Base-by-base conservation (phyloP, 139 green algal genomes). In the Deuterostichococcus epilithicus region DNA sequence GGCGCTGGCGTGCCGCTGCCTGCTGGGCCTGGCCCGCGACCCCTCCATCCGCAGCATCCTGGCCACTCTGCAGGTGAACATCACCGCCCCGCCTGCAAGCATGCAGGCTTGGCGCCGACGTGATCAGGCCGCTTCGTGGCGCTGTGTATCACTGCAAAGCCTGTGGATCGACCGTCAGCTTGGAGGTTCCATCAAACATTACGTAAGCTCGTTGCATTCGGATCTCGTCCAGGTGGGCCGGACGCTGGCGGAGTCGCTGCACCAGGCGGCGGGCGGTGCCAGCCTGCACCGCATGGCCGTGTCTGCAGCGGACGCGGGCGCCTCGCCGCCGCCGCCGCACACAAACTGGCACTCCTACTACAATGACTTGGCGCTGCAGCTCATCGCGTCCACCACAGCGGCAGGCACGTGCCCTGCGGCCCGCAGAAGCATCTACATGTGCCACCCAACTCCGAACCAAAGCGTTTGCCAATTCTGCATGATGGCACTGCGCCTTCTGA, bases 31-130 rank as follows among this genome's bases (percentile, higher is more conserved):
- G 42, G 82, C 87, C 0, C 70, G 83, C 15, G 89, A 93, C 59
- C 77, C 84, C 0, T 65, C 77, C 22, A 91, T 94, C 3, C 77
- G 85, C 2, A 84, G 91, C 71, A 93, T 93, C 33, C 83, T 95
- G 1, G 85, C 79, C 6, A 87, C 87, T 65, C 84, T 95, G 76
- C 90, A 95, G 87, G 85, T 93, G 71, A 23, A 78, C 1, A 82
- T 69, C 10, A 32, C 13, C 26, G 22, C 47, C 47, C 47, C 22
- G 22, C 47, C 13, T 28, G 23, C 18, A 32, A 72, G 67, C 67
- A 72, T 38, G 32, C 45, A 60, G 13, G 15, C 45, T 26, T 13
- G 45, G 18, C 15, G 45, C 45, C 18, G n/a, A n/a, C n/a, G n/a
- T n/a, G n/a, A n/a, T n/a, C n/a, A n/a, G n/a, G n/a, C n/a, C n/a